A percentile compares a stretch with the other conserved stretches of the same genome.
phyloP scores from a whole-genome alignment of 345 rosid genomes.

The Lepidium aucheri region DNA sequence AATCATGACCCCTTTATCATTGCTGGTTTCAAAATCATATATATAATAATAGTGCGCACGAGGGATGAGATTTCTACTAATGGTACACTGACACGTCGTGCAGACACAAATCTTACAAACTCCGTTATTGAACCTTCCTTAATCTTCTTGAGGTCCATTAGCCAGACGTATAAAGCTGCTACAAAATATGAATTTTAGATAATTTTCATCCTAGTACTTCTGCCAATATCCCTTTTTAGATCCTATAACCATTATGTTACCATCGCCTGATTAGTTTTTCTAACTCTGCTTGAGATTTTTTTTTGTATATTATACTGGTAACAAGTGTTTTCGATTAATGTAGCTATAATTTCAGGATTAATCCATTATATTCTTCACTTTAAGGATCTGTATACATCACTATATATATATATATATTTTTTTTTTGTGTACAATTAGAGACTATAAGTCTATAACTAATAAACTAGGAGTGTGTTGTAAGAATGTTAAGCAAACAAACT shows the following conservation, averaged over 20 bases:
- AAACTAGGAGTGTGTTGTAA: slow-evolving; percentile 26
- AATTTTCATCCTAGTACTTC: too few species aligned
- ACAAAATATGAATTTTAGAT: too few species aligned
- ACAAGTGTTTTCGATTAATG: background rate
- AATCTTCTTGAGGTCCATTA: too few species aligned
- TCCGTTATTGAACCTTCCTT: background rate
- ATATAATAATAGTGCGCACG: slow-evolving; percentile 5
- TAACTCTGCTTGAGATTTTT: background rate
- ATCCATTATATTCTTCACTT: background rate
- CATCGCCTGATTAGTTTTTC: too few species aligned
- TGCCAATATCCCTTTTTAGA: too few species aligned
- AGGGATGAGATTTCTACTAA: background rate
- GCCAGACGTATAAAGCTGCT: too few species aligned
- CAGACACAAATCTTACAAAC: background rate
- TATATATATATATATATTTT: too few species aligned
- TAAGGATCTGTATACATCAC: background rate
- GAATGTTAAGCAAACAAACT: slow-evolving; percentile 45
- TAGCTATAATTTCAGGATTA: background rate
- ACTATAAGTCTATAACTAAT: slow-evolving; percentile 10
- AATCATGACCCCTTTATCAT: background rate
- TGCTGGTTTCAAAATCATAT: background rate
- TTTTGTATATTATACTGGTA: background rate
- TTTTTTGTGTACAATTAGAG: slow-evolving; percentile 19
- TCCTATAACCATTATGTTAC: too few species aligned
- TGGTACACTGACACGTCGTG: background rate